Evolutionary conservation across 148 eudicot species (phyloP).

Genomic region (Rhododendron griersonianum): DNA sequence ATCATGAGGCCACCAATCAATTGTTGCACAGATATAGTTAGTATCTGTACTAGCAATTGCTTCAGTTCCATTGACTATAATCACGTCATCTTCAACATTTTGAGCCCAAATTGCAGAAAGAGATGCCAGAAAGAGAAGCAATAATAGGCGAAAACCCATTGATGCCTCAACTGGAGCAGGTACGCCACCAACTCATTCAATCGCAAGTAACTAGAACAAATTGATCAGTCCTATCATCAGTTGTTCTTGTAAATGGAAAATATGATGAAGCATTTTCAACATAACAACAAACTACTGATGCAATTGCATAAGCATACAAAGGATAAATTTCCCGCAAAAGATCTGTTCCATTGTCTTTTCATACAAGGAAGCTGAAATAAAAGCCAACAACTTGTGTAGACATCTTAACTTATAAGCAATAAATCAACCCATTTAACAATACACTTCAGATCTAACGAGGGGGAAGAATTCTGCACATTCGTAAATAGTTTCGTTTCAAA

Average conservation of each 20-base stretch:
- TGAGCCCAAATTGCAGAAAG: slow-evolving; percentile 48
- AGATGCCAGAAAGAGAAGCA: slow-evolving; percentile 39
- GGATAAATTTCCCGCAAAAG: neutral
- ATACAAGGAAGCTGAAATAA: neutral
- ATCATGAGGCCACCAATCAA: slow-evolving; percentile 96
- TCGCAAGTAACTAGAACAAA: neutral
- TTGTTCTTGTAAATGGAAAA: neutral
- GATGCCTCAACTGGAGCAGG: slow-evolving; percentile 8
- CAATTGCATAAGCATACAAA: neutral
- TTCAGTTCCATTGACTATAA: slow-evolving; percentile 49
- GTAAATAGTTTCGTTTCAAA: neutral
- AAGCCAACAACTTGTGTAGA: neutral
- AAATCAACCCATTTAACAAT: neutral
- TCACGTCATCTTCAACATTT: slow-evolving; percentile 31
- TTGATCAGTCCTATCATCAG: neutral
- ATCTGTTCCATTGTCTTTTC: neutral
- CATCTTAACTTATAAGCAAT: neutral
- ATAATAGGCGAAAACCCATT: slow-evolving; percentile 30
- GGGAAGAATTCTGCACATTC: neutral
- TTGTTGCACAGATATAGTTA: slow-evolving; percentile 75
- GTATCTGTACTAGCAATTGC: slow-evolving; percentile 57
- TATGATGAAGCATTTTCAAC: neutral
- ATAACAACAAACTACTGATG: too few relatives aligned
- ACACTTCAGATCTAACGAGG: neutral
- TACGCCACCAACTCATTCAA: neutral